Conservation (phyloP, 2,329 filamentous ascomycete species). For the Fusarium falciforme region DNA sequence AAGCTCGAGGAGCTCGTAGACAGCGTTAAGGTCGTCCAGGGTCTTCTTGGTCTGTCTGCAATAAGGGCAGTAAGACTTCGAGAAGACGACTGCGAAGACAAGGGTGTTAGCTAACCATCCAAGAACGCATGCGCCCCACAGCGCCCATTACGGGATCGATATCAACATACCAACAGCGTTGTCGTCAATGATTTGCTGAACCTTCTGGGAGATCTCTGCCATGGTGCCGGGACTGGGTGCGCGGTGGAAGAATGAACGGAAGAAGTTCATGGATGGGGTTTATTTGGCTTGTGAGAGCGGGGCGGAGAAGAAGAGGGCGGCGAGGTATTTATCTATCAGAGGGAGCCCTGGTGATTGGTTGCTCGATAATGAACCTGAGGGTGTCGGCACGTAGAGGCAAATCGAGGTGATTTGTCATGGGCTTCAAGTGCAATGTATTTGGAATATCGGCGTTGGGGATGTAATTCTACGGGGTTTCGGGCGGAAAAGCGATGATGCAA, state of each 20-base stretch:
- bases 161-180: constrained; percentile 79
- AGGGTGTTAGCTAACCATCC: constrained; percentile 3
- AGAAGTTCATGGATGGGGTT: constrained; percentile 67
- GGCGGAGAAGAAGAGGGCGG: constrained; percentile 6
- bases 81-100: constrained; percentile 80
- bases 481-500: constrained; percentile 41
- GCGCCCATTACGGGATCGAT: neutral
- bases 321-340: constrained; percentile 35
- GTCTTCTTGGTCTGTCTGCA: constrained; percentile 83
- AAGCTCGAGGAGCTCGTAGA: constrained; percentile 82
- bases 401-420: constrained; percentile 34
- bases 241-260: constrained; percentile 77
- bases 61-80: constrained; percentile 97
- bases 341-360: constrained; percentile 19
- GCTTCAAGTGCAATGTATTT: neutral
- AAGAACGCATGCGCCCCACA: constrained; percentile 12
- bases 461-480: constrained; percentile 4
- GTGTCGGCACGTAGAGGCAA: neutral
- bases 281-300: neutral
- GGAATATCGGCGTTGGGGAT: constrained; percentile 2
- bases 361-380: constrained; percentile 13
- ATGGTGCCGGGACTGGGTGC: constrained; percentile 74
- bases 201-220: constrained; percentile 86
- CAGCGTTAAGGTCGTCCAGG: constrained; percentile 75
- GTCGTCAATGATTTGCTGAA: constrained; percentile 86